phyloP scores from a whole-genome alignment of 768 basidiomycete species.

The Lactarius quietus region DNA sequence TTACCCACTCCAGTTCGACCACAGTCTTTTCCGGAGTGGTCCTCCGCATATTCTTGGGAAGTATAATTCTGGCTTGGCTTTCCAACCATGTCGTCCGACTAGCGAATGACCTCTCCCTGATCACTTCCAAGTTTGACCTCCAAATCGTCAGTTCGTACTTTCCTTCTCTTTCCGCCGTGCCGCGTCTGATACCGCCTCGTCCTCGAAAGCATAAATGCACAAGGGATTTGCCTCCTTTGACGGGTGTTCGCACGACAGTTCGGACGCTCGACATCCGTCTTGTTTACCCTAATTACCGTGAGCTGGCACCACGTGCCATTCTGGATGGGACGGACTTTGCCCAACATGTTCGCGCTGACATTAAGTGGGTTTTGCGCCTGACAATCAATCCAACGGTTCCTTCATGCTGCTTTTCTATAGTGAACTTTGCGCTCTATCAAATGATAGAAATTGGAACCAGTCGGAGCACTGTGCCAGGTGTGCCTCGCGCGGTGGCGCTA shows the following conservation, averaged over 20 bases:
- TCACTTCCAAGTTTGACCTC: constrained; percentile 58
- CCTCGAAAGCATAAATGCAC: constrained; percentile 62
- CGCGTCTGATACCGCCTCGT: constrained; percentile 36
- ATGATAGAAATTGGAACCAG: constrained; percentile 45
- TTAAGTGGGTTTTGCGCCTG: constrained; percentile 49
- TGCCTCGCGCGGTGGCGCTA: constrained; percentile 48
- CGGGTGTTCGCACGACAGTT: constrained; percentile 63
- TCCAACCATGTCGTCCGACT: constrained; percentile 44
- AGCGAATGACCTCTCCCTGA: constrained; percentile 40
- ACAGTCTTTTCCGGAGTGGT: too few relatives aligned
- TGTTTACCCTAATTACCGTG: constrained; percentile 64
- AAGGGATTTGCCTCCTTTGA: constrained; percentile 57
- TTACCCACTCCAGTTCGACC: too few relatives aligned
- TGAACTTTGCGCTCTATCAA: constrained; percentile 53
- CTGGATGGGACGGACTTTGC: constrained; percentile 90
- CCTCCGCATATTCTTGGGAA: constrained; percentile 72
- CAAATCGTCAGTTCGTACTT: constrained; percentile 63
- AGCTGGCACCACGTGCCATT: constrained; percentile 91
- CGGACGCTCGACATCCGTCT: constrained; percentile 51
- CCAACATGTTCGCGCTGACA: constrained; percentile 88
- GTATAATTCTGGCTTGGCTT: constrained; percentile 65
- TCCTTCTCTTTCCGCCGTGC: background rate
- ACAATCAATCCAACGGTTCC: background rate
- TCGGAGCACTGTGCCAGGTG: constrained; percentile 30
- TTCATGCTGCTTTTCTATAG: constrained; percentile 34